Evolutionary conservation across 345 rosid genomes (phyloP).

Genomic region (Carallia pectinifolia): DNA sequence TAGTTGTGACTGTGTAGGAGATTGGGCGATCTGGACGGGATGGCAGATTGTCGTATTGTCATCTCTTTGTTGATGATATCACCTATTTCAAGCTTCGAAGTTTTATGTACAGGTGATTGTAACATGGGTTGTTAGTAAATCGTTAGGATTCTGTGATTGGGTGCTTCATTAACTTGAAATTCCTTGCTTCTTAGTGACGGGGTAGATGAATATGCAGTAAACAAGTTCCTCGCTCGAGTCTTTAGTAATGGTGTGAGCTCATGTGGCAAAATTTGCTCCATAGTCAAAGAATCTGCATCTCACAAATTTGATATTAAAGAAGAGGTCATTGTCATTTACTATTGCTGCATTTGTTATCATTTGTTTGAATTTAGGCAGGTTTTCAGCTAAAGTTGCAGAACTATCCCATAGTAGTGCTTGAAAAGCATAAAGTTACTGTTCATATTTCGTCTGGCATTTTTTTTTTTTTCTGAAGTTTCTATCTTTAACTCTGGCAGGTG

Average conservation of each 20-base stretch:
- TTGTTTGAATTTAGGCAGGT: neutral
- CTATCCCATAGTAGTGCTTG: neutral
- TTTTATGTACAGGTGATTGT: conserved; percentile 73
- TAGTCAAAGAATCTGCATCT: conserved; percentile 75
- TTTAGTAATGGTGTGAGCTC: conserved; percentile 46
- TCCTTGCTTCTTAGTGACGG: conserved; percentile 68
- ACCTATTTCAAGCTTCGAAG: conserved; percentile 89
- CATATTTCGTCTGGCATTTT: conserved; percentile 3
- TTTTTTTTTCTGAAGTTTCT: conserved; percentile 1
- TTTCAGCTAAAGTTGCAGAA: neutral
- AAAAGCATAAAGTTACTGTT: conserved; percentile 3
- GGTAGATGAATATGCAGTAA: conserved; percentile 85
- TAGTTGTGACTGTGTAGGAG: conserved; percentile 48
- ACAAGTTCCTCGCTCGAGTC: conserved; percentile 73
- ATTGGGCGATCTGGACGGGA: conserved; percentile 97
- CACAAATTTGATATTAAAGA: conserved; percentile 85
- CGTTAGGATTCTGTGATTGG: neutral
- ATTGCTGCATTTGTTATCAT: conserved; percentile 12
- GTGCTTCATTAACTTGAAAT: conserved; percentile 13
- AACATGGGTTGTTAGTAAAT: conserved; percentile 1
- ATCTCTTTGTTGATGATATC: conserved; percentile 71
- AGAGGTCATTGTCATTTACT: conserved; percentile 51
- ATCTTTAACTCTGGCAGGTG: conserved; percentile 54
- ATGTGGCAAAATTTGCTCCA: conserved; percentile 52
- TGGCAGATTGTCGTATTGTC: conserved; percentile 80